These are phyloP conservation scores for Hansfordia pulvinata DNA, from an alignment of 2,329 filamentous ascomycete species.

Conservation along the genomic window DNA sequence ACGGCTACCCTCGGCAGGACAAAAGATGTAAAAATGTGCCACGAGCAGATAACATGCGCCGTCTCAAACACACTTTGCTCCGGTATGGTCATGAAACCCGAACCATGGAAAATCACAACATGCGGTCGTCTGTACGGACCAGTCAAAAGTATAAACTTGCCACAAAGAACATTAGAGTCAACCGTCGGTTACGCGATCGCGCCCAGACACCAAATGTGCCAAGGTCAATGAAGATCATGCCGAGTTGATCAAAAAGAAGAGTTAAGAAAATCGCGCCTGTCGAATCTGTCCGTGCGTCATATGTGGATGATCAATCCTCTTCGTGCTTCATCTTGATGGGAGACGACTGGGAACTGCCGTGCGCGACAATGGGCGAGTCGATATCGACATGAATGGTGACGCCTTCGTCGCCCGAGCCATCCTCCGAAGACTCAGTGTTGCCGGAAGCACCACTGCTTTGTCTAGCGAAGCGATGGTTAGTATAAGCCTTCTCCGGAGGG, in stretches of 20 bases:
- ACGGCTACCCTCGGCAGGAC: constrained; percentile 8
- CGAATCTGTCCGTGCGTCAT: constrained; percentile 10
- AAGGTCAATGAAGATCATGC: constrained; percentile 13
- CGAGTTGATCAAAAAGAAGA: constrained; percentile 14
- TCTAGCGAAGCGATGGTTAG: constrained; percentile 23
- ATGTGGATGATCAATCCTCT: constrained; percentile 21
- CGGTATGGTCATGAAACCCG: constrained; percentile 8
- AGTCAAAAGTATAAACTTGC: no score
- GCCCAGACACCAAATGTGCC: constrained; percentile 11
- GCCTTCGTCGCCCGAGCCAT: constrained; percentile 33
- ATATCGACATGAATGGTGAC: constrained; percentile 39
- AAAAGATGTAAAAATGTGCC: constrained; percentile 14
- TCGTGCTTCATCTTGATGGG: constrained; percentile 31
- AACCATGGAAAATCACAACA: constrained; percentile 8
- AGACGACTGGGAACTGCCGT: constrained; percentile 33
- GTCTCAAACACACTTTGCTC: constrained; percentile 7
- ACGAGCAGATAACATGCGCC: constrained; percentile 11
- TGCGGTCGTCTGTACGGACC: constrained; percentile 12
- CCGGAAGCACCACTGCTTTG: constrained; percentile 25
- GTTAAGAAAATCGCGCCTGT: constrained; percentile 8
- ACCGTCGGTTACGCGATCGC: no score
- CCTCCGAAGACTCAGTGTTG: constrained; percentile 28
- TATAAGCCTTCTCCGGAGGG: no score
- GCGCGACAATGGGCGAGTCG: constrained; percentile 28
- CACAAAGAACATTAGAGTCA: constrained; percentile 10